Percentiles rank a stretch among this genome's conserved stretches.
Conservation (phyloP, 139 green algal species). For the Tetradesmus lagerheimii region DNA sequence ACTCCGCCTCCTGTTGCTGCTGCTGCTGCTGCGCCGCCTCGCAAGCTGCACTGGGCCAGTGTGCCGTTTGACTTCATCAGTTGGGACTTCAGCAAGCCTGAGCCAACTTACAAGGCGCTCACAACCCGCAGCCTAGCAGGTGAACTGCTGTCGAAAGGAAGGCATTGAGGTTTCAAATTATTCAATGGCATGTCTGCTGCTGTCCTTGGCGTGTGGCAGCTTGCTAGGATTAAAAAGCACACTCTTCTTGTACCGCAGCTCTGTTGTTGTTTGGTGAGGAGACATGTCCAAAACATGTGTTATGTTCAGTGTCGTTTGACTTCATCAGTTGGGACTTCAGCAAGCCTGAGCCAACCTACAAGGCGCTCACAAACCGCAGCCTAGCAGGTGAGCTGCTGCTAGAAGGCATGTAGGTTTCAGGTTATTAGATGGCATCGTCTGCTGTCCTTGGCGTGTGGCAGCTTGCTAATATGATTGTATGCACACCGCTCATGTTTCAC, state of each 20-base stretch:
- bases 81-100: slow-evolving; percentile 6
- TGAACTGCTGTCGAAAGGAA: neutral
- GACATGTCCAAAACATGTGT: too few species aligned
- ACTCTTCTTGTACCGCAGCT: too few species aligned
- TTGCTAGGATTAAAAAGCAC: too few species aligned
- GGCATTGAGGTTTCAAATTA: neutral
- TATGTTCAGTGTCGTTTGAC: too few species aligned
- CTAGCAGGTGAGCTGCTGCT: neutral
- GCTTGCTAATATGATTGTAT: too few species aligned
- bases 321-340: neutral
- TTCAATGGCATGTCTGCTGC: too few species aligned
- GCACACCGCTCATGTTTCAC: too few species aligned
- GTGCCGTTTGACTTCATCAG: neutral
- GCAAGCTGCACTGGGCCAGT: neutral
- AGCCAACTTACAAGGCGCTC: neutral
- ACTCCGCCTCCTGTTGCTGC: neutral
- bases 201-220: too few species aligned
- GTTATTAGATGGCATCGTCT: too few species aligned
- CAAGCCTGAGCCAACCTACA: neutral
- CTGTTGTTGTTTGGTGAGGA: too few species aligned
- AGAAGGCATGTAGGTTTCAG: neutral
- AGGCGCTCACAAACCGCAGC: neutral
- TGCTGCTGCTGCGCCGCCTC: neutral
- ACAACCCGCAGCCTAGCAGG: neutral
- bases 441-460: too few species aligned